Evolutionary conservation across 1,284 basidiomycete genomes (phyloP), one percentile per base, ranked within the genome.

Genomic region (Ganoderma sinense): DNA sequence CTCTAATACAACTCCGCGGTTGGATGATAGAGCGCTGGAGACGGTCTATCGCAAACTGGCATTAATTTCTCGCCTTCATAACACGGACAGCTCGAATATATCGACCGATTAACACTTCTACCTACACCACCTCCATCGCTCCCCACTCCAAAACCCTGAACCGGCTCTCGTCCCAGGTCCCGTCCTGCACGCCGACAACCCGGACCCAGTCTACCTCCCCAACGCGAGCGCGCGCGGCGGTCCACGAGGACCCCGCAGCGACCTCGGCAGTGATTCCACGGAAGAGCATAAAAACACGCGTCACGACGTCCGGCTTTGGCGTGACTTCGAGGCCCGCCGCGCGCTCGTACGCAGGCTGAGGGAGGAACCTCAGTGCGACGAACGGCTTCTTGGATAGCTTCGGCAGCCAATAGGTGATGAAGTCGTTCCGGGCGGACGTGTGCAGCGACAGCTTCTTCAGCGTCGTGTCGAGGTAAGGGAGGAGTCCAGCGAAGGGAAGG

Each of bases 231-330:
- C 58, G 51, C 18, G 78, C 77, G 0, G 55, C 67, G 4, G 26
- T 26, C 80, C 80, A 81, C 0, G 18, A 40, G 11, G 16, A 6
- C 6, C 5, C 4, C 4, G 51, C 65, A 3, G 75, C 29, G 3
- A 80, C 74, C 3, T 71, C 73, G 23, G 77, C 70, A 1, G 70
- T 40, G 4, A 86, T 76, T 4, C 82, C 84, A 23, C 77, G 75
- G 78, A 85, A 86, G 5, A 86, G 74, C 82, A 87, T 84, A 71
- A 86, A 86, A 3, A 87, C 78, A 6, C 85, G 81, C 0, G 81
- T 84, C 7, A 84, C 76, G 26, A 84, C 78, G 65, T 85, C 84
- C 13, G 86, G 86, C 26, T 68, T 26, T 0, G 86, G 85, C 0
- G 69, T 67, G 41, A 87, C 72, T 2, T 74, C 72, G 40, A 86